Conservation (phyloP, 345 rosid genomes). For the Linum usitatissimum region DNA sequence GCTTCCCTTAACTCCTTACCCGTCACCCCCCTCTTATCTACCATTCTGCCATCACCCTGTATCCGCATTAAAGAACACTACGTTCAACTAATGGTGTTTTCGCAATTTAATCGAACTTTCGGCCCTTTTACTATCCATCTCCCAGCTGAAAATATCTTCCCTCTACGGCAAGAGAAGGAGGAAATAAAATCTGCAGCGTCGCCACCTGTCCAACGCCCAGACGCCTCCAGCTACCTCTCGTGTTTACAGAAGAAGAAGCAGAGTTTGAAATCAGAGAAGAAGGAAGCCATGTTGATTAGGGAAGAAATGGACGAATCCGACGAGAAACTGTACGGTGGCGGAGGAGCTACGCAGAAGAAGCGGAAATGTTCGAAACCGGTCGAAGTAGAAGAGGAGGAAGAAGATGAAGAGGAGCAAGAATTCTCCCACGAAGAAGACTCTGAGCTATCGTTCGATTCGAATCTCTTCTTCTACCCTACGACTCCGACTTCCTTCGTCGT, state of each 20-base stretch:
- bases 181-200: conserved; percentile 2
- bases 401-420: conserved; percentile 11
- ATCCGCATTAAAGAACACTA: not conserved
- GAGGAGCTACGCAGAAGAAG: conserved; percentile 28
- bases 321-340: conserved; percentile 6
- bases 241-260: not conserved
- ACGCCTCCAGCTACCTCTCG: too few relatives aligned
- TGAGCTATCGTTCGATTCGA: conserved; percentile 23
- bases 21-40: not conserved
- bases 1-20: not conserved
- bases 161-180: not conserved
- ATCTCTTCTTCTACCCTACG: conserved; percentile 39
- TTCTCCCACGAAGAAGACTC: conserved; percentile 13
- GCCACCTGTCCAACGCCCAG: not conserved
- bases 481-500: conserved; percentile 65
- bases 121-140: not conserved
- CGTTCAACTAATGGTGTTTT: not conserved
- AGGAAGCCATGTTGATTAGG: conserved; percentile 7
- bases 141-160: not conserved
- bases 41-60: conserved; percentile 14
- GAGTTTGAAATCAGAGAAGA: not conserved
- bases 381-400: conserved; percentile 2
- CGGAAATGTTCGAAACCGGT: conserved; percentile 25
- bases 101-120: not conserved
- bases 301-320: not conserved